Evolutionary conservation across 2,329 filamentous ascomycete species (phyloP), one percentile per base, ranked within the genome.

Genomic region (Pseudodiploospora longispora): DNA sequence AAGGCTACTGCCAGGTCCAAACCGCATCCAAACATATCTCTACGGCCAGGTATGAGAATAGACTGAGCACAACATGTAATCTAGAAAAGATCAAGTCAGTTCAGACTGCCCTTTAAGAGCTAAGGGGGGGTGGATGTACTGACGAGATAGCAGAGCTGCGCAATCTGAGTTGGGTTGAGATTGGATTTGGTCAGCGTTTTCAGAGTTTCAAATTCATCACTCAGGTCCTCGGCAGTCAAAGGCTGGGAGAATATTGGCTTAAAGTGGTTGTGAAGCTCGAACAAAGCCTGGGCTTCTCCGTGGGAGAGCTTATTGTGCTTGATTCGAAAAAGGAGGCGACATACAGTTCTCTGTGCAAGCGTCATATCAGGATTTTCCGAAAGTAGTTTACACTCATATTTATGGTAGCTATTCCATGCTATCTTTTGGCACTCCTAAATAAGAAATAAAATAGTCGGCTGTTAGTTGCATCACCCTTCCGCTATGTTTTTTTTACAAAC

Each of bases 351-450:
- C 1, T 30, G 31, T 5, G 37, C 45, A 32, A 41, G 12, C 1
- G 40, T 38, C 29, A 10, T 6, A 10, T 41, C 10, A 19, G 30
- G 34, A 7, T 36, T 30, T 1, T 27, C 27, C 7, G 19, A 19
- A 19, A 47, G 12, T 4, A 47, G 28, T 19, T 38, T 27, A 27
- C 45, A 47, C 34, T 44, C 45, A 28, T 41, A 44, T 40, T 38
- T 34, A 19, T 47, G 45, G 30, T 43, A 33, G n/a, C 38, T 38
- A 5, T 44, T 38, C 45, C 45, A 47, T 9, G 37, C 45, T 5
- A 33, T 38, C n/a, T 34, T 29, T 30, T 30, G 42, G 8, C 45
- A 47, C 32, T 47, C 27, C 7, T 31, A 3, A n/a, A n/a, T 4
- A 10, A n/a, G n/a, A 19, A 3, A 10, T 6, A 27, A 37, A 2